Evolutionary conservation across 2,329 filamentous ascomycete genomes (phyloP), one percentile per base, ranked within the genome.

Genomic region (Alternaria burnsii): DNA sequence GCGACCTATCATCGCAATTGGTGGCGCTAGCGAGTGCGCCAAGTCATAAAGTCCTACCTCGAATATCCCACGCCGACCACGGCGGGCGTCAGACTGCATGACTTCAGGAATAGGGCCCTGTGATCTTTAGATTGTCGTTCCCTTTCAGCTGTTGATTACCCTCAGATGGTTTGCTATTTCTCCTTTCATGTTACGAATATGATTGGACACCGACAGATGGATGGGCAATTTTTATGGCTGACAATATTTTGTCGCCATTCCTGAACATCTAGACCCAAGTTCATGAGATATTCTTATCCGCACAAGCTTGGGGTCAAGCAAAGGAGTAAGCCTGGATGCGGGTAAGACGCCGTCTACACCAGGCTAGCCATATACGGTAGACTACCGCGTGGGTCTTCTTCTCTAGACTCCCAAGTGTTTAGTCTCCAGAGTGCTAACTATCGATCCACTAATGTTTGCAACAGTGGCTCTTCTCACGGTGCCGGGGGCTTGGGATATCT

Each of bases 1-100:
- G 30, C 18, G 36, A 30, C 46, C 46, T 48, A 48, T 48, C 46
- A 48, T 36, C 32, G 46, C 18, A 20, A 8, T 30, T 36, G 46
- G 46, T 48, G 46, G 46, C 46, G 12, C 36, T 48, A 48, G 46
- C 46, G 30, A 36, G 30, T 36, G 46, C 46, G 46, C 46, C 14
- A 48, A 48, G 46, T 48, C 20, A 20, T 24, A 22, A 22, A 34
- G 20, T 24, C 32, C 8, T 48, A 48, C 20, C 32, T 48, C 46
- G 46, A 24, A 24, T 48, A 14, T n/a, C 30, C 46, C 22, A 9
- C 16, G 18, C 36, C 30, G 18, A 36, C 22, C 18, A 48, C 46
- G 20, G 46, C 18, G 46, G 18, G 18, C 20, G 18, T 9, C 20
- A 16, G 14, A 24, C 30, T 48, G 46, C 30, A 48, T 48, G 30